phyloP scores from a whole-genome alignment of 2,329 filamentous ascomycete species.

The Diaporthe aspalathi region DNA sequence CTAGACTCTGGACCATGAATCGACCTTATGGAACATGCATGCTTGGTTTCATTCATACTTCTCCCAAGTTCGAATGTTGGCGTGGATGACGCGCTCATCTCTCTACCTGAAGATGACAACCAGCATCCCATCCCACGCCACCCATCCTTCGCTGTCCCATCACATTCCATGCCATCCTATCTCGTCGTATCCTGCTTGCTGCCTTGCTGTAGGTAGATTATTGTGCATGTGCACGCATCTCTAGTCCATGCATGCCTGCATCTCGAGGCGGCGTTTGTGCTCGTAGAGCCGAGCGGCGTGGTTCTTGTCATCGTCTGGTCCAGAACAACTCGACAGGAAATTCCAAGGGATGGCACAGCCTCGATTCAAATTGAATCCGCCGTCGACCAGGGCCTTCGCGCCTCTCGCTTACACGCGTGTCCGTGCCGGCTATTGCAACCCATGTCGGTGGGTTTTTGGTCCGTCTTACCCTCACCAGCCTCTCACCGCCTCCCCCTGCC shows the following conservation, averaged over 20 bases:
- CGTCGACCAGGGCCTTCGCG: not conserved
- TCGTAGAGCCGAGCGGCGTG: not conserved
- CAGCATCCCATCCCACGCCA: not conserved
- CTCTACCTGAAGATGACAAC: not conserved
- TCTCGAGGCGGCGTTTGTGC: not conserved
- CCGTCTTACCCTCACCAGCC: constrained; percentile 21
- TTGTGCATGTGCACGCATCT: not conserved
- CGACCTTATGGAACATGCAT: constrained; percentile 1
- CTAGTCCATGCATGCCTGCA: not conserved
- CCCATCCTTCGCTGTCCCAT: not conserved
- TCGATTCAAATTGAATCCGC: constrained; percentile 19
- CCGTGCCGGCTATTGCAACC: not conserved
- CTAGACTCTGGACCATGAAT: not conserved
- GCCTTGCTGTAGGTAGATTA: no score
- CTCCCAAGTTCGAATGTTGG: not conserved
- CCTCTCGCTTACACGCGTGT: constrained; percentile 19
- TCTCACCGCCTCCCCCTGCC: constrained; percentile 23
- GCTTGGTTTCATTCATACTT: not conserved
- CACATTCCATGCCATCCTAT: not conserved
- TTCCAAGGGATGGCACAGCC: no score
- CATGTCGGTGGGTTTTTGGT: constrained; percentile 25
- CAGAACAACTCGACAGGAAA: no score
- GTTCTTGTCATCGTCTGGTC: not conserved
- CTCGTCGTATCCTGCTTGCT: not conserved
- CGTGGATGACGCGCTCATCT: constrained; percentile 28